These are phyloP conservation scores for Cystobasidiopsis lactophilus DNA, from an alignment of 768 basidiomycete species.

Conservation along the genomic window DNA sequence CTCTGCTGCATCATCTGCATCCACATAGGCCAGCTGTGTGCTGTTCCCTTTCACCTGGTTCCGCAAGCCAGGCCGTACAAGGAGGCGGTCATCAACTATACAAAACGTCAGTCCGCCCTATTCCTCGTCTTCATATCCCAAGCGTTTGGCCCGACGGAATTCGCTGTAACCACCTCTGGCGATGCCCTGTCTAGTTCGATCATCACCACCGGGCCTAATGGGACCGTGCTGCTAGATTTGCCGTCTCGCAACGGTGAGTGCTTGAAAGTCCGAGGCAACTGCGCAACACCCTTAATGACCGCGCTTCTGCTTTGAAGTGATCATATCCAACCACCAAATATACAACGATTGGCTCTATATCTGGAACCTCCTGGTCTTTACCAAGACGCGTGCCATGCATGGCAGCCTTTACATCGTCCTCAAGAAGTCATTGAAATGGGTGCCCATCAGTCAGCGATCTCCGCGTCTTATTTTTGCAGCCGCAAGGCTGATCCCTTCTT, in stretches of 20 bases:
- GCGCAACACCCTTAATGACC: slow-evolving; percentile 34
- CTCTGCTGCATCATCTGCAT: neutral
- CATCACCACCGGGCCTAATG: slow-evolving; percentile 1
- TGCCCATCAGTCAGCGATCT: slow-evolving; percentile 35
- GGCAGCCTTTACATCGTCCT: slow-evolving; percentile 67
- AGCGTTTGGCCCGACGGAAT: slow-evolving; percentile 54
- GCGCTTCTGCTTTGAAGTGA: slow-evolving; percentile 62
- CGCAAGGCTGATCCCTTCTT: neutral
- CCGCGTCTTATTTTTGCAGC: neutral
- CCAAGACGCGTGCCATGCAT: slow-evolving; percentile 41
- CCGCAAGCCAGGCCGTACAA: neutral
- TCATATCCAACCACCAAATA: slow-evolving; percentile 87
- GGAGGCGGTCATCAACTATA: neutral
- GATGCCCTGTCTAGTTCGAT: neutral
- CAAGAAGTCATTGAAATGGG: slow-evolving; percentile 68
- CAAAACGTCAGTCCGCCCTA: slow-evolving; percentile 1
- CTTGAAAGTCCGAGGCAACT: slow-evolving; percentile 36
- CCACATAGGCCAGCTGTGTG: neutral
- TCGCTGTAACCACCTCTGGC: slow-evolving; percentile 34
- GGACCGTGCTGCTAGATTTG: neutral
- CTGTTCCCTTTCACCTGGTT: neutral
- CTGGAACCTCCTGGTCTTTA: slow-evolving; percentile 46
- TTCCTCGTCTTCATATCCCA: slow-evolving; percentile 45
- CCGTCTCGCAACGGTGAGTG: slow-evolving; percentile 35
- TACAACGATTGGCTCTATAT: slow-evolving; percentile 42